Evolutionary conservation across 305 asterid genomes (phyloP), one percentile per base, ranked within the genome.

Genomic region (Coffea humblotiana): DNA sequence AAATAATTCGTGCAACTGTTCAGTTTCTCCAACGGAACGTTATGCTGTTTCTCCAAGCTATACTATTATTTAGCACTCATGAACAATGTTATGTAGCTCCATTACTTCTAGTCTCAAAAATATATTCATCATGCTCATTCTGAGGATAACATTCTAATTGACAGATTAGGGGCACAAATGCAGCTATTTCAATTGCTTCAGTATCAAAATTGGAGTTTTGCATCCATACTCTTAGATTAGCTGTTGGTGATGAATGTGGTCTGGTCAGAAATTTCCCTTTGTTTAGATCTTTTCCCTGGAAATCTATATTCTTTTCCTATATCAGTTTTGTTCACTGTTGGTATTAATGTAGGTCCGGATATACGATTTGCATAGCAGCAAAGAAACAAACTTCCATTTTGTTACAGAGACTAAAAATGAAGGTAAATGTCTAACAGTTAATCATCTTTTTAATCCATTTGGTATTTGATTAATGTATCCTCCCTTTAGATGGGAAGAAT

Each of bases 201-300:
- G 89, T 93, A 79, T 86, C 94, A 61, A 82, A 77, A 83, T 56
- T 95, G 67, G 94, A 86, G 77, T 87, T 95, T 75, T 95, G 97
- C 89, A 81, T 89, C 82, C 85, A 86, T 83, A 92, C 95, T 14
- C 84, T 88, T 84, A 88, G 87, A 86, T 89, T 95, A 83, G 97
- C 98, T 54, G 92, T 93, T 79, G 98, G 98, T 76, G 86, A 89
- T 83, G 93, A 90, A 86, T 81, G 97, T 87, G 97, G 98, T 85
- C 90, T 89, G 98, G 98, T 95, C 79, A 90, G 98, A 84, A 84
- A 83, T 83, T 16, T 83, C 83, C 82, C 75, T 79, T 75, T 65
- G 71, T 73, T 75, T 85, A 60, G 74, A 71, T 79, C 47, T 64
- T 74, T 71, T 75, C 6, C 21, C 37, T 82, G 74, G 80, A 75